Evolutionary conservation across 805 yeast species (phyloP).

Genomic region (Yamadazyma endophytica): DNA sequence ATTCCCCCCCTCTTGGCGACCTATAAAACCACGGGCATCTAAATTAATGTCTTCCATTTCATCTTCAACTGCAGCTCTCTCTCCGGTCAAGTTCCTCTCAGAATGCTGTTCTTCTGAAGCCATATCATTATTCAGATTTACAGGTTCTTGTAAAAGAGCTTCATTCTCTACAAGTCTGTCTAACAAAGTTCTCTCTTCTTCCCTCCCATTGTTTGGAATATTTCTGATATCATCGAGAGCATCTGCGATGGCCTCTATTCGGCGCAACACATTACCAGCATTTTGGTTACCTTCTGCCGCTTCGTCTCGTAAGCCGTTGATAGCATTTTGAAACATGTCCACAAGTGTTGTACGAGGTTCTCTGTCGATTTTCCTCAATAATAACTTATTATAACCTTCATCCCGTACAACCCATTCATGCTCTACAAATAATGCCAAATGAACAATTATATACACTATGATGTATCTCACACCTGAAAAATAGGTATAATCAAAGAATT

Average conservation of each 20-base stretch:
- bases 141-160: too few relatives aligned
- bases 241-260: slow-evolving; percentile 21
- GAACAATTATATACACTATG: slow-evolving; percentile 34
- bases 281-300: slow-evolving; percentile 16
- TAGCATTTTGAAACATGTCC: slow-evolving; percentile 31
- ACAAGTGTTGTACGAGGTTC: slow-evolving; percentile 41
- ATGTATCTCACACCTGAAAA: slow-evolving; percentile 38
- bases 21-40: too few relatives aligned
- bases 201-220: slow-evolving; percentile 2
- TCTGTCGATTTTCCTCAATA: slow-evolving; percentile 57
- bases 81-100: too few relatives aligned
- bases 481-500: slow-evolving; percentile 29
- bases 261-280: slow-evolving; percentile 19
- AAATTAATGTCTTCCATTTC: too few relatives aligned
- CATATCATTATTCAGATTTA: too few relatives aligned
- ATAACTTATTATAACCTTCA: slow-evolving; percentile 59
- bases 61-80: too few relatives aligned
- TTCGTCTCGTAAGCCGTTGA: slow-evolving; percentile 21
- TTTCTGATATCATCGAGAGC: slow-evolving; percentile 20
- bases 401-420: slow-evolving; percentile 73
- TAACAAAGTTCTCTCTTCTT: too few relatives aligned
- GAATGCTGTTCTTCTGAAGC: too few relatives aligned
- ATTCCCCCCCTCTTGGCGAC: too few relatives aligned
- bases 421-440: slow-evolving; percentile 48
- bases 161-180: too few relatives aligned